Percentiles rank a stretch among this genome's conserved stretches.
phyloP scores from a whole-genome alignment of 345 rosid genomes.

The Cardamine resedifolia region DNA sequence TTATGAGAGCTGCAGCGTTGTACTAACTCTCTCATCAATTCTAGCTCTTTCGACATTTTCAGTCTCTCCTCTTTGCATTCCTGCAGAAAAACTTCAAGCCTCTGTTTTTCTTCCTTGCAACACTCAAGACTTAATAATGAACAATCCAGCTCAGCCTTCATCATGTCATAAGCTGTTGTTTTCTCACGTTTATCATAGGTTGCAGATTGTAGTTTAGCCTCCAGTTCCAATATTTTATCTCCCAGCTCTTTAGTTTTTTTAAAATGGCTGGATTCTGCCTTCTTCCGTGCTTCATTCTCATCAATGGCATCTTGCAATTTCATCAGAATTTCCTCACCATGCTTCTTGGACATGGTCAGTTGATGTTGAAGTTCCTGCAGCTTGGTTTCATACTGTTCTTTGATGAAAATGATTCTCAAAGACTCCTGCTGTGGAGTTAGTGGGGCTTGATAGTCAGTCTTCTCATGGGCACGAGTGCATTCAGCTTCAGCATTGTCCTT shows the following conservation, averaged over 20 bases:
- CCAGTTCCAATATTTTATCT: constrained; percentile 68
- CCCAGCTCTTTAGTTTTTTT: constrained; percentile 83
- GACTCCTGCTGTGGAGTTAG: constrained; percentile 77
- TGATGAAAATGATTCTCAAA: constrained; percentile 92
- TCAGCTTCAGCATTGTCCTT: constrained; percentile 88
- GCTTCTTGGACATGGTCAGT: constrained; percentile 78
- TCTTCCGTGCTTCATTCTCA: constrained; percentile 74
- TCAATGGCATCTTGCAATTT: constrained; percentile 90
- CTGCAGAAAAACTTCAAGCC: constrained; percentile 62
- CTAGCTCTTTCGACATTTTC: constrained; percentile 58
- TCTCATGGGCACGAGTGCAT: constrained; percentile 55
- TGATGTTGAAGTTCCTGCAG: constrained; percentile 89
- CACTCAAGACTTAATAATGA: constrained; percentile 90
- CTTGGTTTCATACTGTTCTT: constrained; percentile 86
- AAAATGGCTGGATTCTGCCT: constrained; percentile 69
- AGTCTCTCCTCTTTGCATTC: constrained; percentile 63
- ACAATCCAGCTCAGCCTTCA: constrained; percentile 96
- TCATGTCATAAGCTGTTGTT: constrained; percentile 61
- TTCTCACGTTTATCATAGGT: constrained; percentile 76
- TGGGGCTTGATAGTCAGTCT: constrained; percentile 53
- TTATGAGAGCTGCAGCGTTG: constrained; percentile 39
- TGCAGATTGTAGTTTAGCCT: constrained; percentile 63
- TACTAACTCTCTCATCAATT: constrained; percentile 46
- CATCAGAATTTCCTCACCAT: constrained; percentile 86
- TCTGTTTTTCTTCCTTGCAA: constrained; percentile 93